Percentiles rank a stretch among this genome's conserved stretches.
Evolutionary conservation across 2,329 filamentous ascomycete species (phyloP).

Genomic region (Capronia americana): DNA sequence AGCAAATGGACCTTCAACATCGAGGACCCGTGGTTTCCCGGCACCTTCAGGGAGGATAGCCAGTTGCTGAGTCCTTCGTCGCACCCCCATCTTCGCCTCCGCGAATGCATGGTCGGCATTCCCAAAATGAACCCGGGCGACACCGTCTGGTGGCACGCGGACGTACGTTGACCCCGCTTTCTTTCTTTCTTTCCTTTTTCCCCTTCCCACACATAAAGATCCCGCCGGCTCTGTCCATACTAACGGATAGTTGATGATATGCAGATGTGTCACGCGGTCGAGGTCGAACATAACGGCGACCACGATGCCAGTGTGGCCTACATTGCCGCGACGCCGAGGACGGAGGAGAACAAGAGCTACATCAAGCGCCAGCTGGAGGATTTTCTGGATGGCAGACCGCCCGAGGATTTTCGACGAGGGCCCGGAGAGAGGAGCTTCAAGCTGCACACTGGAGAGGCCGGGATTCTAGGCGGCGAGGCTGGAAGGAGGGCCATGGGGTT

Average conservation of each 20-base stretch:
- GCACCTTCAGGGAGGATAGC: slow-evolving; percentile 46
- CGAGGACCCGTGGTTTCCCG: slow-evolving; percentile 47
- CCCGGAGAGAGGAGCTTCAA: slow-evolving; percentile 27
- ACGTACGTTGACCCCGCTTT: slow-evolving; percentile 32
- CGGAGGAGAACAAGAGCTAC: slow-evolving; percentile 42
- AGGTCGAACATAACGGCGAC: slow-evolving; percentile 47
- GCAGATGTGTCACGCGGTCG: slow-evolving; percentile 46
- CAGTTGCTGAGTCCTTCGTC: slow-evolving; percentile 52
- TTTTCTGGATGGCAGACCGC: slow-evolving; percentile 61
- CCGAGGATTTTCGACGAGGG: slow-evolving; percentile 40
- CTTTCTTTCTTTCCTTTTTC: too few relatives aligned
- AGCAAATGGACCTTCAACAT: slow-evolving; percentile 48
- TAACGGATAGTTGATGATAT: background rate
- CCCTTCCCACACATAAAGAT: too few relatives aligned
- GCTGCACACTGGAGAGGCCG: slow-evolving; percentile 29
- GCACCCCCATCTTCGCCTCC: slow-evolving; percentile 50
- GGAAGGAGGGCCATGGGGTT: slow-evolving; percentile 34
- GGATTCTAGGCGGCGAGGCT: slow-evolving; percentile 30
- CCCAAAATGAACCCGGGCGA: slow-evolving; percentile 50
- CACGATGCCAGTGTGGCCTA: slow-evolving; percentile 47
- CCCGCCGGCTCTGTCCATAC: background rate
- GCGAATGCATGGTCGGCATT: slow-evolving; percentile 49
- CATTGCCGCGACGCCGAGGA: slow-evolving; percentile 48
- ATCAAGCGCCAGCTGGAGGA: slow-evolving; percentile 58
- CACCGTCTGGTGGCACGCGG: slow-evolving; percentile 52